These are phyloP conservation scores for Copromyces sp. DNA, from an alignment of 495 filamentous ascomycete species.

Conservation along the genomic window DNA sequence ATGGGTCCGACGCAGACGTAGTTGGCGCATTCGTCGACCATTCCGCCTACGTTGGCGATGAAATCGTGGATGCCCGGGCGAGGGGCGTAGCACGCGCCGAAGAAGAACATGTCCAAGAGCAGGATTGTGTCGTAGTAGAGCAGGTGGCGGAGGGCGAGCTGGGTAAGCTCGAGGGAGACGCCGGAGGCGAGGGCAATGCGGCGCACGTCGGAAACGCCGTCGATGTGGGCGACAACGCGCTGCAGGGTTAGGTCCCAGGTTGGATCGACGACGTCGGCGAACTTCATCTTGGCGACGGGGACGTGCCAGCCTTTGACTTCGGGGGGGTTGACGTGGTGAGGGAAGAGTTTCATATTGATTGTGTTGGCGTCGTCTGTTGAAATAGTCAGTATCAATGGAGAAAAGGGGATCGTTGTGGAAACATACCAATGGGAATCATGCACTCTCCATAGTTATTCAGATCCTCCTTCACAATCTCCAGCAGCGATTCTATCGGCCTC, in stretches of 20 bases:
- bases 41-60: constrained; percentile 51
- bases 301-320: constrained; percentile 79
- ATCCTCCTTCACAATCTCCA: constrained; percentile 89
- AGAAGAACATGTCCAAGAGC: constrained; percentile 88
- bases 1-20: constrained; percentile 51
- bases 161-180: constrained; percentile 71
- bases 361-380: constrained; percentile 76
- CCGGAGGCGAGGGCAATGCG: constrained; percentile 76
- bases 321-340: constrained; percentile 66
- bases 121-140: constrained; percentile 83
- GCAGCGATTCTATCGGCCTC: constrained; percentile 64
- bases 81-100: constrained; percentile 78
- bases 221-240: constrained; percentile 69
- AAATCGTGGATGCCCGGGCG: constrained; percentile 66
- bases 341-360: constrained; percentile 92
- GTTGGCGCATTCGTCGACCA: constrained; percentile 75
- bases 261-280: constrained; percentile 58
- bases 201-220: constrained; percentile 80
- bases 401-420: neutral
- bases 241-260: constrained; percentile 90
- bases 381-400: neutral
- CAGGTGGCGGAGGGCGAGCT: constrained; percentile 76
- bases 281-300: constrained; percentile 76
- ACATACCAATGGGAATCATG: constrained; percentile 85
- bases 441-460: constrained; percentile 95